Base-by-base conservation (phyloP, 495 filamentous ascomycete genomes). In the Penicillium diatomitis region DNA sequence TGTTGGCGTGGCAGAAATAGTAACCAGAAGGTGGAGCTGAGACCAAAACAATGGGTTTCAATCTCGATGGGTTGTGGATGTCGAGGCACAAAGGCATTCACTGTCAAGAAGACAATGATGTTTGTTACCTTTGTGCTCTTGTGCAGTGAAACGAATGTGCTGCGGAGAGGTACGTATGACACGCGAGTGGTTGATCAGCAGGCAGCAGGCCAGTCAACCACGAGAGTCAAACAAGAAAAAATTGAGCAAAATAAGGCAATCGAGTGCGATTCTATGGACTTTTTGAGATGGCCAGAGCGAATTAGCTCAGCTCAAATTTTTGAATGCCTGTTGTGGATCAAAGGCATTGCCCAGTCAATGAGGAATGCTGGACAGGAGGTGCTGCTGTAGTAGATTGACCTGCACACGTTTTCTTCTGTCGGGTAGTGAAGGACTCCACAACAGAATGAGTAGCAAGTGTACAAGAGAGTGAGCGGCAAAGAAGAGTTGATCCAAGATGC, bases 331-430 rank as follows among this genome's bases (percentile, higher is more conserved):
- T 34, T 28, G 36, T 11, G 44, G 38, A 8, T n/a, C 34, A 9
- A 38, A 49, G 55, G 55, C 55, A 57, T 57, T 51, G 55, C 54
- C 55, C 41, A 51, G 55, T 51, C 38, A 39, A 35, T 33, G n/a
- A 39, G 55, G 55, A 57, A 57, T 57, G 55, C 34, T 54, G 48
- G 47, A 20, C 53, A 54, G 35, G 51, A 51, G 55, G 49, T 12
- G 42, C 4, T 8, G 47, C 33, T 38, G 36, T 38, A 5, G 34
- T 32, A 33, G 51, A 30, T 8, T 34, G 37, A 20, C 36, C 4
- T 2, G 29, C 33, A 20, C 20, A 47, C 46, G 44, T 53, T 53
- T 45, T 41, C 28, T 9, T 30, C 8, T 7, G 8, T 20, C 20
- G 20, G 30, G 36, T 27, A 40, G 41, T 32, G 27, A 35, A 28